Evolutionary conservation across 2,329 filamentous ascomycete genomes (phyloP), one percentile per base, ranked within the genome.

Genomic region (Chlorencoelia australis): DNA sequence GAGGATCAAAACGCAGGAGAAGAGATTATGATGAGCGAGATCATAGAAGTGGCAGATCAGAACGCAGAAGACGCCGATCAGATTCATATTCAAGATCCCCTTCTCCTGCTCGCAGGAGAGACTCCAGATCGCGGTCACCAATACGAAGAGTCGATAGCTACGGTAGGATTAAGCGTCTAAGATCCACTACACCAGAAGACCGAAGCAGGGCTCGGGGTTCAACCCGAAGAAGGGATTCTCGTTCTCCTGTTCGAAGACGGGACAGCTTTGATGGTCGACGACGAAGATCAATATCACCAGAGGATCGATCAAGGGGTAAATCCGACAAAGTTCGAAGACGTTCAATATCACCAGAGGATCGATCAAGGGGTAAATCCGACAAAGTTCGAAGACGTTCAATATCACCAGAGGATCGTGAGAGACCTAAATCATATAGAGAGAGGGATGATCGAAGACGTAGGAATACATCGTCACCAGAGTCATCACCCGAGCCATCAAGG

Each of bases 1-100:
- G 64, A 34, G 62, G 63, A 31, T 63, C 64, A 31, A 66, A 65
- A 40, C 60, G 63, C 11, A 62, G 64, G 42, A 61, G 61, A 28
- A 55, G 46, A 30, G 47, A 55, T 29, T 29, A 54, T 28, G 56
- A 59, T 14, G 57, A 59, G 7, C 50, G 48, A 26, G 31, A 39
- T 27, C 33, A 37, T 36, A 35, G 35, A 30, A 40, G 37, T 29
- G 24, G 41, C 30, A 51, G 54, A 39, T 50, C 51, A 18, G 49
- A 56, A 19, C 39, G 52, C 36, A 60, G 58, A 33, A 57, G 64
- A 30, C 63, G 62, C 41, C 63, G 67, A 25, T 74, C 60, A 32
- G 48, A 51, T 27, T 59, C 55, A 15, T 53, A 53, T 33, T 55
- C 57, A 7, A 48, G 49, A 40, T 58, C 58, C 16, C 47, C 44